Evolutionary conservation across 129 eudicot species (phyloP).

Genomic region (Tagetes erecta): DNA sequence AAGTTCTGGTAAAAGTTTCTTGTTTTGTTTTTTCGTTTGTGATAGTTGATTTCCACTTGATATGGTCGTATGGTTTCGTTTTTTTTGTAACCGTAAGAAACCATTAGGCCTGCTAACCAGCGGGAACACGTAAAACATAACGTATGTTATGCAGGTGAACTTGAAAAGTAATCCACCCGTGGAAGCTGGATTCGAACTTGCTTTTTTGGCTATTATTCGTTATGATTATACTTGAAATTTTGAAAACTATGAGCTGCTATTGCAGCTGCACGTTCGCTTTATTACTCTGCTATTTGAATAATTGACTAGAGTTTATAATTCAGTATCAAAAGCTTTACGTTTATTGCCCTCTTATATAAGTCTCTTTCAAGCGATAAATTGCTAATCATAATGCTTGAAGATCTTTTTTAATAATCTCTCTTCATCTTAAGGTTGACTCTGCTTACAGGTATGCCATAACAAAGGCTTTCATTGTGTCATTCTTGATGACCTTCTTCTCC

Average conservation of each 20-base stretch:
- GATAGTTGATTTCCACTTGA: neutral
- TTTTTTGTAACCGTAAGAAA: neutral
- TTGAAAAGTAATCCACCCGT: neutral
- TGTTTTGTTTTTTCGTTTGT: neutral
- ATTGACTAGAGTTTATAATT: constrained; percentile 1
- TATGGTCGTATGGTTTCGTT: neutral
- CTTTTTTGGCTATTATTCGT: constrained; percentile 7
- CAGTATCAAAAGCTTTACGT: neutral
- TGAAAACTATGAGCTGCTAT: neutral
- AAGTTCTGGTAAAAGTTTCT: constrained; percentile 68
- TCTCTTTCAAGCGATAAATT: neutral
- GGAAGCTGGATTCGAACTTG: neutral
- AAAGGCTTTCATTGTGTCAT: constrained; percentile 70
- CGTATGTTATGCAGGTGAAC: neutral
- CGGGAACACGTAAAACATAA: too few species aligned
- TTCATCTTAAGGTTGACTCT: neutral
- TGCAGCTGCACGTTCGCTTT: neutral
- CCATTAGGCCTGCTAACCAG: neutral
- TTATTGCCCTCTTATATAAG: neutral
- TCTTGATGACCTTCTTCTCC: constrained; percentile 46
- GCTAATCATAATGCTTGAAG: neutral
- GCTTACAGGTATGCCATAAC: constrained; percentile 41
- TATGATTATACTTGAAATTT: constrained; percentile 13
- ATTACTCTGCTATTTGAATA: neutral
- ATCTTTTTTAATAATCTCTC: neutral